A percentile compares a stretch with the other conserved stretches of the same genome.
Evolutionary conservation across 2,329 filamentous ascomycete species (phyloP).

Genomic region (Zasmidium angulare): DNA sequence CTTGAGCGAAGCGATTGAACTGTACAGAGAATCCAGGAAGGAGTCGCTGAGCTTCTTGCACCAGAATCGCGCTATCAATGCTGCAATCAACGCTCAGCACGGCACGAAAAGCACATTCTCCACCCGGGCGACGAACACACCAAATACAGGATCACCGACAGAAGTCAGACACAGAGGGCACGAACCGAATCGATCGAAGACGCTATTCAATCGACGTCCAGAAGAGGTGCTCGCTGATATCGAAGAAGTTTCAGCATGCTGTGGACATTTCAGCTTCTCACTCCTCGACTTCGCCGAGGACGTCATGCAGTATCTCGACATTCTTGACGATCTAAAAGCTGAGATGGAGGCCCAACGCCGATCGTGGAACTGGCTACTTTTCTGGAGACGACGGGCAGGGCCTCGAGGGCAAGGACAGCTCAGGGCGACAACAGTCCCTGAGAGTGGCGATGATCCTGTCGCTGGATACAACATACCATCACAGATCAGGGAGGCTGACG

Average conservation of each 20-base stretch:
- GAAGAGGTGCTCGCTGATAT: constrained; percentile 84
- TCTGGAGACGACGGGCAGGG: constrained; percentile 58
- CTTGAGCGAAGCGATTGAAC: constrained; percentile 72
- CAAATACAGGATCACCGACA: constrained; percentile 14
- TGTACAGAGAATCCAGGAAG: constrained; percentile 75
- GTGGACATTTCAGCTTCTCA: constrained; percentile 93
- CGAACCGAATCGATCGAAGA: constrained; percentile 11
- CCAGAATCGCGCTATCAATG: constrained; percentile 70
- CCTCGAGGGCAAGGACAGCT: neutral
- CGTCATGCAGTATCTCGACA: constrained; percentile 76
- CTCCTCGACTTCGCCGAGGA: constrained; percentile 89
- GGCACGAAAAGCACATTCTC: constrained; percentile 53
- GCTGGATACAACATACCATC: constrained; percentile 28
- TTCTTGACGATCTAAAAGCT: constrained; percentile 78
- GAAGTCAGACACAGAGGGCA: constrained; percentile 8
- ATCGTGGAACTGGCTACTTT: constrained; percentile 81
- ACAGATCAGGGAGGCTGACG: constrained; percentile 32
- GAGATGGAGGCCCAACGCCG: constrained; percentile 60
- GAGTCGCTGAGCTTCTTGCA: constrained; percentile 80
- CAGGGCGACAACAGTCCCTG: constrained; percentile 23
- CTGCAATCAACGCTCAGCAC: constrained; percentile 48
- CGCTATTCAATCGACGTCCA: constrained; percentile 20
- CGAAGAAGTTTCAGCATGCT: constrained; percentile 96
- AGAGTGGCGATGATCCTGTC: constrained; percentile 27
- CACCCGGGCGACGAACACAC: constrained; percentile 46